Conservation (phyloP, 768 basidiomycete species). For the Macrocybe gigantea region DNA sequence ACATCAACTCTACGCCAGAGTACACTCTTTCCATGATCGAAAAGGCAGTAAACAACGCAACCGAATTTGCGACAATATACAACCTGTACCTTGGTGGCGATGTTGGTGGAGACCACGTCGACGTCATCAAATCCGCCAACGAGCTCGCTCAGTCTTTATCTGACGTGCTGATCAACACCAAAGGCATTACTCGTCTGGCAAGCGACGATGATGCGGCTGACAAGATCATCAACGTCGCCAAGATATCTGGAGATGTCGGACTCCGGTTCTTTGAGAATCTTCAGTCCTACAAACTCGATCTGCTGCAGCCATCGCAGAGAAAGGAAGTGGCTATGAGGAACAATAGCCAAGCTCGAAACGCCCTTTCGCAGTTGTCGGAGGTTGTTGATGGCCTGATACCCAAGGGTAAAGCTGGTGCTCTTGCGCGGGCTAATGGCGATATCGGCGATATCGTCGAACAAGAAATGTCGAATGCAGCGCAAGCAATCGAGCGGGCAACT, state of each 20-base stretch:
- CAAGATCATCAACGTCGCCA: slow-evolving; percentile 81
- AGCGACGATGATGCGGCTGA: slow-evolving; percentile 90
- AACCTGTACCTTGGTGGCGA: slow-evolving; percentile 87
- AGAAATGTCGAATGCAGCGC: slow-evolving; percentile 92
- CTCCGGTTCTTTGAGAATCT: slow-evolving; percentile 92
- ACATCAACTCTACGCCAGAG: slow-evolving; percentile 96
- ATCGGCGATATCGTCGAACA: slow-evolving; percentile 94
- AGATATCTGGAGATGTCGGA: slow-evolving; percentile 80
- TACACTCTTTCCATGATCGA: slow-evolving; percentile 99
- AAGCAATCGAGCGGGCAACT: slow-evolving; percentile 91
- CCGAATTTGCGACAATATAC: slow-evolving; percentile 92
- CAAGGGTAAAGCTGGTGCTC: slow-evolving; percentile 66
- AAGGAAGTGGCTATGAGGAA: slow-evolving; percentile 88
- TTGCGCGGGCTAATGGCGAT: slow-evolving; percentile 82
- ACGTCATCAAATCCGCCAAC: slow-evolving; percentile 96
- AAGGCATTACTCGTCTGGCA: slow-evolving; percentile 91
- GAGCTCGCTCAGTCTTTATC: slow-evolving; percentile 91
- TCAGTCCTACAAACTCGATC: slow-evolving; percentile 90
- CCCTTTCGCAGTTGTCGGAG: slow-evolving; percentile 82
- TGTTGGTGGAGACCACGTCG: slow-evolving; percentile 89
- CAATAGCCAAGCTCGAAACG: slow-evolving; percentile 78
- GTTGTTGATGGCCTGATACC: slow-evolving; percentile 82
- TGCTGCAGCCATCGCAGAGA: slow-evolving; percentile 66
- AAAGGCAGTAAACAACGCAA: slow-evolving; percentile 90
- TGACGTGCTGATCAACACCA: slow-evolving; percentile 90